Base-by-base conservation (phyloP, 306 rosid genomes). In the Sindora glabra region DNA sequence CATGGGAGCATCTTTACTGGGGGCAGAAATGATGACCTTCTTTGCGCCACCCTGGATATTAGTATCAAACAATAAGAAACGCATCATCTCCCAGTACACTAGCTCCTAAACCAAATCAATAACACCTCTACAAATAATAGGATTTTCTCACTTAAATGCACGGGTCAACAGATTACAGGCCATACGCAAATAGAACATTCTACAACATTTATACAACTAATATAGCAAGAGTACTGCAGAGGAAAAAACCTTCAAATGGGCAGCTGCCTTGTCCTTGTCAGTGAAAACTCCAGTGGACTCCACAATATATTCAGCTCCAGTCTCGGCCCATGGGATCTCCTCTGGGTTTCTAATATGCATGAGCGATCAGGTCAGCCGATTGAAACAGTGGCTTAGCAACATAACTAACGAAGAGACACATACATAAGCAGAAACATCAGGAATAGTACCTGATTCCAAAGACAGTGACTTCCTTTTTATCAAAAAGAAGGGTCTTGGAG, bases 1-100 rank as follows among this genome's bases (percentile, higher is more conserved):
- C 96, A 89, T 86, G 23, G 96, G 96, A 5, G 96, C 96, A 77
- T 89, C 96, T 77, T 86, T 89, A 17, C 96, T 86, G 5, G 95
- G 96, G 46, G 96, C 96, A 13, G 96, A 89, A 57, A 89, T 89
- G 65, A 89, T 66, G 71, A 89, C 95, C 83, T 89, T 89, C 87
- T 89, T 86, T 0, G 95, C 96, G 47, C 96, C 96, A 45, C 95
- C 96, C 96, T 89, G 79, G 6, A 47, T 3, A 9, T 34, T 4
- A 34, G 11, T 9, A 17, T 9, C 17, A 14, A 4, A 50, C n/a
- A 40, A 21, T 0, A 56, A n/a, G 48, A 57, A 17, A 40, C 5
- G 8, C 46, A 16, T 42, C 1, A 41, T 10, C 34, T 26, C 0
- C 13, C 63, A 15, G 7, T 0, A 33, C 10, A 32, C 13, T 13